Conservation (phyloP, 1,284 basidiomycete species). For the Cutaneotrichosporon sp. region DNA sequence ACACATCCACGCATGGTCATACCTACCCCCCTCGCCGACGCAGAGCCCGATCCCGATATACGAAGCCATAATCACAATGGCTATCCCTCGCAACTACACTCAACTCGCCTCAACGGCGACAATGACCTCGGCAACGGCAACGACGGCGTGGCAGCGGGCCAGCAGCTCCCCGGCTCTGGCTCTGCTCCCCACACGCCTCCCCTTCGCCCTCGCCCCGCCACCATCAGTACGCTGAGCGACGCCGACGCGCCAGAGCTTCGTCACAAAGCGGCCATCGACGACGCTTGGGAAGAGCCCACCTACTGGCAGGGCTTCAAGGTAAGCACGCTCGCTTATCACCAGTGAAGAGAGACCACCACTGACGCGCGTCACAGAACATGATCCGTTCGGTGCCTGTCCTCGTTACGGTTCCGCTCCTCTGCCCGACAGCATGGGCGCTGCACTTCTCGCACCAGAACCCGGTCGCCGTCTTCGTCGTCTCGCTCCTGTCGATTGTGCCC, state of each 20-base stretch:
- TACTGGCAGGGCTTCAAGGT: constrained; percentile 15
- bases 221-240: constrained; percentile 4
- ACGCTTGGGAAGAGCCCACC: constrained; percentile 5
- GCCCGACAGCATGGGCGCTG: constrained; percentile 63
- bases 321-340: neutral
- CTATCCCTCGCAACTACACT: neutral
- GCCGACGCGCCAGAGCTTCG: neutral
- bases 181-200: constrained; percentile 3
- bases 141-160: too few relatives aligned
- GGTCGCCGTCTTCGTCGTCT: constrained; percentile 64
- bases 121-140: neutral
- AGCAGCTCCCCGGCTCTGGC: constrained; percentile 1
- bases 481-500: constrained; percentile 54
- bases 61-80: constrained; percentile 12
- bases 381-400: constrained; percentile 30
- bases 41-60: constrained; percentile 25
- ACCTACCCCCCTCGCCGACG: constrained; percentile 13
- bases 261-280: neutral
- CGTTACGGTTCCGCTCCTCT: constrained; percentile 49
- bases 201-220: neutral
- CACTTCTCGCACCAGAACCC: constrained; percentile 58
- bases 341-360: neutral
- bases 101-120: neutral
- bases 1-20: constrained; percentile 13
- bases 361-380: constrained; percentile 27